Percentiles rank a stretch among this genome's conserved stretches.
These are phyloP conservation scores for Delonix regia DNA, from an alignment of 306 rosid genomes.

Conservation along the genomic window DNA sequence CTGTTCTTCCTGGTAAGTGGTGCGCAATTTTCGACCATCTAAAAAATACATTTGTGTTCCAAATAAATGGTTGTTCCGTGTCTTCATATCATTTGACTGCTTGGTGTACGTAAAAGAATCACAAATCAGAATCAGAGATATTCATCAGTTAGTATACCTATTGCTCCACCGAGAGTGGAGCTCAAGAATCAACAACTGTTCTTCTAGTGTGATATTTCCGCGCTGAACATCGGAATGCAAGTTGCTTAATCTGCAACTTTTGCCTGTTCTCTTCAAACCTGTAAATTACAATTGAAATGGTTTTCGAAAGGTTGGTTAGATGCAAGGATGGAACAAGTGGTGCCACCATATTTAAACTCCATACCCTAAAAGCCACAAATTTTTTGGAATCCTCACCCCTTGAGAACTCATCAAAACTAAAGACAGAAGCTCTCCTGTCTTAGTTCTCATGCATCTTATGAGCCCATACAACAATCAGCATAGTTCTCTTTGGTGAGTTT, in stretches of 20 bases:
- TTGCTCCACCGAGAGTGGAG: constrained; percentile 67
- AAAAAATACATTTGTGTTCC: background rate
- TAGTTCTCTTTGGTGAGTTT: too few relatives aligned
- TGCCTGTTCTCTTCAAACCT: constrained; percentile 64
- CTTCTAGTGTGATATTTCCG: constrained; percentile 59
- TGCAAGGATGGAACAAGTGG: background rate
- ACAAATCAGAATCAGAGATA: background rate
- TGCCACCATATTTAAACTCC: too few relatives aligned
- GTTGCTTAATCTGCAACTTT: constrained; percentile 69
- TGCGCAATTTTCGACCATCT: constrained; percentile 93
- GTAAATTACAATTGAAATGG: background rate
- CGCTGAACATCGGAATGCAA: constrained; percentile 59
- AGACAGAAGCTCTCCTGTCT: too few relatives aligned
- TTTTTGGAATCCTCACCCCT: too few relatives aligned
- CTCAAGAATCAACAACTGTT: constrained; percentile 59
- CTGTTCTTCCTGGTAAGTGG: constrained; percentile 81
- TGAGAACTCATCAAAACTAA: too few relatives aligned
- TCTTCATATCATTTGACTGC: too few relatives aligned
- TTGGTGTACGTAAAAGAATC: background rate
- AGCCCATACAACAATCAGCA: too few relatives aligned
- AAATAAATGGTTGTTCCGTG: background rate
- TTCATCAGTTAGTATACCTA: constrained; percentile 33
- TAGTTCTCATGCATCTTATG: too few relatives aligned
- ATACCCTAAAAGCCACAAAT: too few relatives aligned
- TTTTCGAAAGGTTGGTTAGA: too few relatives aligned